phyloP scores from a whole-genome alignment of 2,329 filamentous ascomycete species.

The Pyrenochaeta sp. region DNA sequence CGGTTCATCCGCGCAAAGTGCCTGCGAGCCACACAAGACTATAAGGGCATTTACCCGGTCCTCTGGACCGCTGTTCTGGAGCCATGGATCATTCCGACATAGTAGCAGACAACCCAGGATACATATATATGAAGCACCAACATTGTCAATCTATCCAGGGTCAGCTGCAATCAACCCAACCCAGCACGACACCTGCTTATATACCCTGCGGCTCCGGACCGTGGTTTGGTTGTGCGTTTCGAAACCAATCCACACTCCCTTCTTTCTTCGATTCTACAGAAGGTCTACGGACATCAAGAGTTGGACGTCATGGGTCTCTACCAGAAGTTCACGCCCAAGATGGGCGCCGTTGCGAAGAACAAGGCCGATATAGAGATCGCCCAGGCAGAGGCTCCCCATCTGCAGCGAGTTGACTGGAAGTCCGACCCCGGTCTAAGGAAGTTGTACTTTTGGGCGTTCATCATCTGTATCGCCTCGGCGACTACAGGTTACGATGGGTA shows the following conservation, averaged over 20 bases:
- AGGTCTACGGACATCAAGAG: slow-evolving; percentile 11
- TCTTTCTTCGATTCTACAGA: slow-evolving; percentile 11
- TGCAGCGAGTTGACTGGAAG: slow-evolving; percentile 62
- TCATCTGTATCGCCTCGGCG: slow-evolving; percentile 64
- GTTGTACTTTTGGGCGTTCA: slow-evolving; percentile 62
- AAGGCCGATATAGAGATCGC: slow-evolving; percentile 42
- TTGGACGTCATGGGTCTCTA: slow-evolving; percentile 27
- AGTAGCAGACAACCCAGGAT: slow-evolving; percentile 18
- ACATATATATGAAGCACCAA: slow-evolving; percentile 38
- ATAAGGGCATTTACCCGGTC: slow-evolving; percentile 41
- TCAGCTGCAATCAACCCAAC: slow-evolving; percentile 27
- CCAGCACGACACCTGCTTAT: slow-evolving; percentile 24
- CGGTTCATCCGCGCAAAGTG: slow-evolving; percentile 26
- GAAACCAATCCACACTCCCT: slow-evolving; percentile 15
- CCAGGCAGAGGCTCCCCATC: slow-evolving; percentile 60
- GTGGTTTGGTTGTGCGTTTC: slow-evolving; percentile 21
- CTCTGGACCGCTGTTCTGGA: slow-evolving; percentile 32
- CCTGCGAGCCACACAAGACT: slow-evolving; percentile 25
- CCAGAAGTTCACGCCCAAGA: slow-evolving; percentile 32
- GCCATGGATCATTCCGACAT: slow-evolving; percentile 24
- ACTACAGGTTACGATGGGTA: slow-evolving; percentile 67
- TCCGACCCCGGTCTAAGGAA: slow-evolving; percentile 65
- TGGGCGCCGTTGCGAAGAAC: slow-evolving; percentile 30
- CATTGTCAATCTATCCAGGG: slow-evolving; percentile 20
- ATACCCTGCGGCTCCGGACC: slow-evolving; percentile 22